A percentile compares a stretch with the other conserved stretches of the same genome.
Evolutionary conservation across 164 flowering plant genomes (phyloP).

Genomic region (Vitis rotundifolia): DNA sequence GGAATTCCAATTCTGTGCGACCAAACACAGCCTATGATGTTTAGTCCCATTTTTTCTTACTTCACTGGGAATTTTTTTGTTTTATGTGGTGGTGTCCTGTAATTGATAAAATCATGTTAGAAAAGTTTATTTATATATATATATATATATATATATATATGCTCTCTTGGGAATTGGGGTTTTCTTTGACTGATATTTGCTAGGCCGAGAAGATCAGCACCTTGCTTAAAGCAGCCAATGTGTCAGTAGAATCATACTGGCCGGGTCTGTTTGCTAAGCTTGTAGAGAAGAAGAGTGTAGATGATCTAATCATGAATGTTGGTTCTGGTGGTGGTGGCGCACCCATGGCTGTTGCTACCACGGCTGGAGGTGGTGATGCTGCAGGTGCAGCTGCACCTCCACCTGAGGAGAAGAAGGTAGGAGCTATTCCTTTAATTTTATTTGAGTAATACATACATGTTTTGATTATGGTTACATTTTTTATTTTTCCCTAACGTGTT

Average conservation of each 20-base stretch:
- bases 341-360: conserved; percentile 8
- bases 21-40: no score
- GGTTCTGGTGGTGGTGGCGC: conserved; percentile 25
- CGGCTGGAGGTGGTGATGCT: conserved; percentile 7
- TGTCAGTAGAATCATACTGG: conserved; percentile 24
- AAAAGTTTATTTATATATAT: no score
- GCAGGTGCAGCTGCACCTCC: conserved; percentile 14
- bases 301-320: conserved; percentile 21
- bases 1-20: no score
- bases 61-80: no score
- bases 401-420: conserved; percentile 15
- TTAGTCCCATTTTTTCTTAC: no score
- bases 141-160: no score
- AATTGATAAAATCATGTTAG: no score
- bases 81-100: no score
- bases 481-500: no score
- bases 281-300: conserved; percentile 19
- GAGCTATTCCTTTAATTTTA: no score
- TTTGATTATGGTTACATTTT: no score
- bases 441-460: no score
- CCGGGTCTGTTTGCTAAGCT: conserved; percentile 27
- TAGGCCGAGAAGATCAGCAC: conserved; percentile 26
- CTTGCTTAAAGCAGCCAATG: conserved; percentile 22
- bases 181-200: not conserved
- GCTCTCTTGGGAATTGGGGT: not conserved